These are phyloP conservation scores for Aaosphaeria arxii DNA, from an alignment of 2,329 filamentous ascomycete genomes.

Conservation along the genomic window DNA sequence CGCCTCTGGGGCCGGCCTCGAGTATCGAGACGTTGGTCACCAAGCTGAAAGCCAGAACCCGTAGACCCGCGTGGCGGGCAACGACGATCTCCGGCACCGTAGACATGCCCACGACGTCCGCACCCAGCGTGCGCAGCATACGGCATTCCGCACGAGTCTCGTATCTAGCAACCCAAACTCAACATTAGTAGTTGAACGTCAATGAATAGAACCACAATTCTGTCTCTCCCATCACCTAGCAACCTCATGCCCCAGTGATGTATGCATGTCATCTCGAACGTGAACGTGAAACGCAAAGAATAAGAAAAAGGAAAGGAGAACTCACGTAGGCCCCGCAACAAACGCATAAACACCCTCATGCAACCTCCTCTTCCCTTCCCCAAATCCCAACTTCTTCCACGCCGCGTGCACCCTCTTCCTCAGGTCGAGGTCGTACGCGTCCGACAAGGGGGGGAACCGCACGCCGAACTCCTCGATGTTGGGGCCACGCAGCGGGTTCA, in stretches of 20 bases:
- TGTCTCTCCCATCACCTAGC: too few relatives aligned
- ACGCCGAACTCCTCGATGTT: constrained; percentile 62
- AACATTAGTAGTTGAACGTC: not conserved
- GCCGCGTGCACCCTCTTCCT: constrained; percentile 55
- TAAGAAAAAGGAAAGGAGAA: constrained; percentile 9
- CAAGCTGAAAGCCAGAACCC: constrained; percentile 62
- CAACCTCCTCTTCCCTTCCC: constrained; percentile 49
- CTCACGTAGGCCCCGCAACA: constrained; percentile 59
- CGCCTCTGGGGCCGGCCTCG: constrained; percentile 56
- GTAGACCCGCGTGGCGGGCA: constrained; percentile 61
- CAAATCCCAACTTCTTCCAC: constrained; percentile 51
- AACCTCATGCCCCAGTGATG: too few relatives aligned
- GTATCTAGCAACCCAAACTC: constrained; percentile 42
- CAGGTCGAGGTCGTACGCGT: constrained; percentile 63
- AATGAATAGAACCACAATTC: not conserved
- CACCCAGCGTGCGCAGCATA: constrained; percentile 58
- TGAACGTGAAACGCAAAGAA: not conserved
- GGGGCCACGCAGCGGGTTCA: constrained; percentile 60
- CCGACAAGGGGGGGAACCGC: constrained; percentile 62
- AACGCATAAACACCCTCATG: constrained; percentile 67
- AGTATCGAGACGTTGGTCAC: constrained; percentile 65
- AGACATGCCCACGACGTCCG: constrained; percentile 70
- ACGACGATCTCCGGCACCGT: constrained; percentile 68
- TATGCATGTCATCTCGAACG: too few relatives aligned
- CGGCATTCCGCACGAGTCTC: constrained; percentile 65